Conservation (phyloP, 352 stramenopile species). For the Globisporangium takayamanum region DNA sequence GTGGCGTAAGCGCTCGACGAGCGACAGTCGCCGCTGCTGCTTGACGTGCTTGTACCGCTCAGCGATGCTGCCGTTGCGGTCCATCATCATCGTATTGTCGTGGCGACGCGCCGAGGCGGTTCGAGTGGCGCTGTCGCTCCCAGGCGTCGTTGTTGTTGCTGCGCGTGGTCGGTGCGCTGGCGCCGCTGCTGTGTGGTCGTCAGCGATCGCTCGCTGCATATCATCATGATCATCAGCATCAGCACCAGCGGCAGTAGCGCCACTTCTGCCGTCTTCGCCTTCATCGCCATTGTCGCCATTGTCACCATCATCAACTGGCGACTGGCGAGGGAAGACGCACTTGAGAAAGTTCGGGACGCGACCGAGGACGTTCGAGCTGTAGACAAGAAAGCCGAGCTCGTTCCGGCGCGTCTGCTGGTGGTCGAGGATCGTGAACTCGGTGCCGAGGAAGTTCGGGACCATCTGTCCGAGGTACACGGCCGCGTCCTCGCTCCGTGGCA, state of each 20-base stretch:
- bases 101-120: conserved; percentile 42
- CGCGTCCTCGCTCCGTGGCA: conserved; percentile 71
- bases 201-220: too few species aligned
- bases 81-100: conserved; percentile 26
- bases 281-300: conserved; percentile 11
- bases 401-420: conserved; percentile 61
- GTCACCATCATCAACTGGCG: conserved; percentile 8
- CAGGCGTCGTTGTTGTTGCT: conserved; percentile 9
- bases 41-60: conserved; percentile 57
- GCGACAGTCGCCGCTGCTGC: conserved; percentile 35
- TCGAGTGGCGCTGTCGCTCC: conserved; percentile 32
- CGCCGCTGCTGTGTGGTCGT: too few species aligned
- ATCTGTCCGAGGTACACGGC: conserved; percentile 79
- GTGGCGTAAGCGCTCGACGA: conserved; percentile 44
- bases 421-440: conserved; percentile 79
- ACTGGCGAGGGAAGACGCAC: conserved; percentile 39
- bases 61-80: conserved; percentile 43
- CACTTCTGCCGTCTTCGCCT: background rate
- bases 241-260: too few species aligned
- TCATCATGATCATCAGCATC: too few species aligned
- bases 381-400: conserved; percentile 73
- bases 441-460: conserved; percentile 75
- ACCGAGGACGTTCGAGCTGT: conserved; percentile 75
- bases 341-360: conserved; percentile 70
- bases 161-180: background rate